Percentiles rank a stretch among this genome's conserved stretches.
These are phyloP conservation scores for Fraxinus nigra DNA, from an alignment of 305 asterid genomes.

Conservation along the genomic window DNA sequence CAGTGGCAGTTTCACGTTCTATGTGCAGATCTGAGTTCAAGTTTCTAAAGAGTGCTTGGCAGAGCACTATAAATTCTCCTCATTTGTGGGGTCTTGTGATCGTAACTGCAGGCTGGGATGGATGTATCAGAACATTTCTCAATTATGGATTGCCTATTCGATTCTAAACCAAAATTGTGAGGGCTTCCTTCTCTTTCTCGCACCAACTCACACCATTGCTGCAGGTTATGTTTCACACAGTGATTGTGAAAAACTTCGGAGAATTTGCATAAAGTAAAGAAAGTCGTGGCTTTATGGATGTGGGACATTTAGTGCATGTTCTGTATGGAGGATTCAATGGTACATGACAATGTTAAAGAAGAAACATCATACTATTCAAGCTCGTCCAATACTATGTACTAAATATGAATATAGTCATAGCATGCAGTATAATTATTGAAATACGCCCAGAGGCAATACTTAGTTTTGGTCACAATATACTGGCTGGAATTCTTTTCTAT, in stretches of 20 bases:
- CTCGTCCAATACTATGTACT: not conserved
- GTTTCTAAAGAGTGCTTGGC: slow-evolving; percentile 64
- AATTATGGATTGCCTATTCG: slow-evolving; percentile 67
- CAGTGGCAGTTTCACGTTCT: slow-evolving; percentile 27
- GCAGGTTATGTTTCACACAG: not conserved
- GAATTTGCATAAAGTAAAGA: not conserved
- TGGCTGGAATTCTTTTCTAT: not conserved
- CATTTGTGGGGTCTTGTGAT: slow-evolving; percentile 75
- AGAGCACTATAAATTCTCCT: slow-evolving; percentile 51
- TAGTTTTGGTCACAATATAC: not conserved
- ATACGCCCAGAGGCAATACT: not conserved
- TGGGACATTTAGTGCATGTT: not conserved
- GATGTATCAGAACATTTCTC: slow-evolving; percentile 75
- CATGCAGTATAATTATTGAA: not conserved
- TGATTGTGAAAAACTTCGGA: not conserved
- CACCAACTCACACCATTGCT: not conserved
- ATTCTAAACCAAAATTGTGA: slow-evolving; percentile 33
- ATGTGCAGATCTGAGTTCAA: slow-evolving; percentile 51
- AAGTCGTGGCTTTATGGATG: not conserved
- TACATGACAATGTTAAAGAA: not conserved
- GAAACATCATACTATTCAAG: not conserved
- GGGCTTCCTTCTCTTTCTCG: not conserved
- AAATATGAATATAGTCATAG: not conserved
- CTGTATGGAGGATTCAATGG: not conserved
- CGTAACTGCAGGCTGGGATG: slow-evolving; percentile 83